Conservation (phyloP, 2,329 filamentous ascomycete species). For the Colletotrichum lentis region DNA sequence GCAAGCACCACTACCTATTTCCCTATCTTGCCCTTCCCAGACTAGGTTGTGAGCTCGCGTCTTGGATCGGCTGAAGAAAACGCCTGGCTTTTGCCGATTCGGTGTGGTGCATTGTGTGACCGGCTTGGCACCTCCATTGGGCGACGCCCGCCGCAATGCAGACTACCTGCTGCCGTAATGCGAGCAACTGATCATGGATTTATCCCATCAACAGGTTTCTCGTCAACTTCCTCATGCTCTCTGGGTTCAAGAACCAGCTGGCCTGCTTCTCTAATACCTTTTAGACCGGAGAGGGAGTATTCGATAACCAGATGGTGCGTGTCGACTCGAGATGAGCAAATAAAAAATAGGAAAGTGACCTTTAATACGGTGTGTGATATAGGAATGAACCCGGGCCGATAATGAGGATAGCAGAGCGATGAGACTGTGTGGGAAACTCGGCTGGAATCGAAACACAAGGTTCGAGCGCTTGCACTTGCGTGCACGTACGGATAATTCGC, state of each 20-base stretch:
- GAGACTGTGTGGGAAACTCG: slow-evolving; percentile 2
- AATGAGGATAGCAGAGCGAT: background rate
- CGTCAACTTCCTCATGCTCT: background rate
- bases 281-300: too few relatives aligned
- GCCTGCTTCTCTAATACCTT: too few relatives aligned
- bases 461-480: slow-evolving; percentile 33
- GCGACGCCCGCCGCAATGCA: background rate
- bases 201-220: slow-evolving; percentile 4
- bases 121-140: slow-evolving; percentile 19
- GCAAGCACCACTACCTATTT: background rate
- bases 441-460: slow-evolving; percentile 27
- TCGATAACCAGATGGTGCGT: background rate
- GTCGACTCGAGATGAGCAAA: background rate
- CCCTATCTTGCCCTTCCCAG: background rate
- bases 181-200: slow-evolving; percentile 1
- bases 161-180: slow-evolving; percentile 19
- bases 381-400: slow-evolving; percentile 1
- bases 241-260: too few relatives aligned
- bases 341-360: slow-evolving; percentile 7
- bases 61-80: slow-evolving; percentile 21
- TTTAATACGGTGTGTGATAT: background rate
- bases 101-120: slow-evolving; percentile 13
- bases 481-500: slow-evolving; percentile 13
- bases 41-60: background rate
- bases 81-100: slow-evolving; percentile 9